Evolutionary conservation across 106 monocot genomes (phyloP), one percentile per base, ranked within the genome.

Genomic region (Triglochin maritima): DNA sequence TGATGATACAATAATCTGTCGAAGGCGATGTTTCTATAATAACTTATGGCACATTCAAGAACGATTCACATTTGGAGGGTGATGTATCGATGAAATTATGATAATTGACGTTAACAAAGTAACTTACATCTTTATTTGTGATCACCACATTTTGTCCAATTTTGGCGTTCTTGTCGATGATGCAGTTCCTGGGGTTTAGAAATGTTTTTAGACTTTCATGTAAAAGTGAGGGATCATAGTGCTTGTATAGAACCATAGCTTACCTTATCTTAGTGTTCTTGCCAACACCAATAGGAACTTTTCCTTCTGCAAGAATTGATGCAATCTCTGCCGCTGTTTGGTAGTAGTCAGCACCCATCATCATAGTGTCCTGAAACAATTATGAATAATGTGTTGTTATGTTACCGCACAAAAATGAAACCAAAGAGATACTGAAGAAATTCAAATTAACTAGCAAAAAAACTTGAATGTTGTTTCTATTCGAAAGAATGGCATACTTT

Each of bases 291-390:
- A 91, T 59, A 4, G 90, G 86, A 59, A 91, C 84, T 64, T 86
- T 84, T 43, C 84, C 87, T 5, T 66, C 64, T 15, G 69, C 76
- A 52, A 82, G 61, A 54, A 55, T 29, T 44, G 75, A 57, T 50
- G 75, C 79, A 78, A 81, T 84, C 72, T 90, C 90, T 50, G 65
- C 66, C 66, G 86, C 90, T 65, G 84, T 90, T 66, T 90, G 82
- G 52, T 90, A 90, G 65, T 67, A 90, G 56, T 90, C 83, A 49
- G 90, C 90, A 48, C 86, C 86, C 86, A 90, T 87, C 84, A 90
- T 81, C 90, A 90, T 84, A 16, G 85, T 84, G 49, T 87, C 84
- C 86, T 87, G 72, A 46, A 71, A n/a, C n/a, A 52, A 54, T 60
- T 60, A 29, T 29, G 29, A 29, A 0, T 29, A 29, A 29, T 0